Evolutionary conservation across 2,329 filamentous ascomycete genomes (phyloP), one percentile per base, ranked within the genome.

Genomic region (Xylaria sp.): DNA sequence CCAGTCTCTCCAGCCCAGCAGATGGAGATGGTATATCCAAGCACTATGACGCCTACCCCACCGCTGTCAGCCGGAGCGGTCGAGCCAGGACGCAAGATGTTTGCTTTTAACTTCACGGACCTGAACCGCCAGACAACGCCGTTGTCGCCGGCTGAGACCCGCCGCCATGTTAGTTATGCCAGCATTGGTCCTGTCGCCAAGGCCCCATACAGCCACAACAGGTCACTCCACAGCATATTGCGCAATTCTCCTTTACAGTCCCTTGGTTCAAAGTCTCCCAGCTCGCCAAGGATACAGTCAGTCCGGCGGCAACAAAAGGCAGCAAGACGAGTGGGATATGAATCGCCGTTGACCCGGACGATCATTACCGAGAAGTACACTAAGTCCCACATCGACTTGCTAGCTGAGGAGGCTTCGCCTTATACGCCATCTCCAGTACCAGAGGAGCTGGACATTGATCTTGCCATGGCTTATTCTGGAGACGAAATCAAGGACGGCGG

Each of bases 171-270:
- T 5, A 78, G 75, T 8, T 71, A 77, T 15, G 69, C 74, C 1
- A 60, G 71, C 15, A 67, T 71, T 21, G 69, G 68, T 5, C 54
- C 66, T 10, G 60, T 62, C 19, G 52, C 65, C 33, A 77, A 76
- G 23, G 76, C 81, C 3, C 87, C 87, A 2, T 89, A 89, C 68
- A 83, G 78, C 1, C 86, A 86, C 64, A 83, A 86, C 33, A 81
- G 81, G 58, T 78, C 79, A 41, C 80, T 89, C 9, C 86, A 84
- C 71, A 88, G 85, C 73, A 89, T 89, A 68, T 80, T 89, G 21
- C 83, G 86, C 54, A 89, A 89, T 77, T 89, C 87, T 4, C 87
- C 87, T 17, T 78, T 89, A 6, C 85, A 85, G 19, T 83, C 84
- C 1, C 74, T 78, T 3, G 83, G 76, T 19, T 78, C 82, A 2